Percentiles rank a stretch among this genome's conserved stretches.
These are phyloP conservation scores for Calonectria multiphialidica DNA, from an alignment of 2,329 filamentous ascomycete species.

Conservation along the genomic window DNA sequence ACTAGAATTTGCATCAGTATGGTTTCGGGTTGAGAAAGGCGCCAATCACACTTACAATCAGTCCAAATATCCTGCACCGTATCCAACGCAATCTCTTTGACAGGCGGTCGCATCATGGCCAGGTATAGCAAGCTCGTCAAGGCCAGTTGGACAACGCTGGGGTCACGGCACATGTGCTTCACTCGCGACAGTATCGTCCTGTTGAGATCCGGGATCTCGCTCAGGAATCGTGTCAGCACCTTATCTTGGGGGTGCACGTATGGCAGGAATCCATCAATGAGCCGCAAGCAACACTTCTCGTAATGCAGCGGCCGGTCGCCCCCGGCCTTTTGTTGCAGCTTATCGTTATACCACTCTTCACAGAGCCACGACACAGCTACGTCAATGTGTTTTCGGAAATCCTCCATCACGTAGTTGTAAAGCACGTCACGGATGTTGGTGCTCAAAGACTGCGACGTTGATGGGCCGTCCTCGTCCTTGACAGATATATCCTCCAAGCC, in stretches of 20 bases:
- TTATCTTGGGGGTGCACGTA: slow-evolving; percentile 95
- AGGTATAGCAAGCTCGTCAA: slow-evolving; percentile 75
- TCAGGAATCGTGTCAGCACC: slow-evolving; percentile 88
- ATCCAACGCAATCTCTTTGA: slow-evolving; percentile 72
- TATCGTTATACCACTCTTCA: slow-evolving; percentile 98
- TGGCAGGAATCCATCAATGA: slow-evolving; percentile 90
- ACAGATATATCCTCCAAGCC: slow-evolving; percentile 73
- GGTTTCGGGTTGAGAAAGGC: not conserved
- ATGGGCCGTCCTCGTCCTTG: slow-evolving; percentile 67
- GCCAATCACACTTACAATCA: slow-evolving; percentile 65
- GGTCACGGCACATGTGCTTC: slow-evolving; percentile 74
- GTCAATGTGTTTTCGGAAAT: slow-evolving; percentile 91
- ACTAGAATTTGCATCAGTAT: slow-evolving; percentile 53
- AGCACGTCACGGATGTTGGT: slow-evolving; percentile 83
- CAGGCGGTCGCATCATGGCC: slow-evolving; percentile 76
- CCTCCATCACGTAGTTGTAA: slow-evolving; percentile 88
- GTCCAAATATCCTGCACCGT: slow-evolving; percentile 76
- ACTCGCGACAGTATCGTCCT: slow-evolving; percentile 79
- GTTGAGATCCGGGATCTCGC: slow-evolving; percentile 88
- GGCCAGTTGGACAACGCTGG: slow-evolving; percentile 72
- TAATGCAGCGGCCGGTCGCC: slow-evolving; percentile 74
- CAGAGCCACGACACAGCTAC: slow-evolving; percentile 94
- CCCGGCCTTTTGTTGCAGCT: slow-evolving; percentile 56
- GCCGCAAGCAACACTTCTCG: slow-evolving; percentile 80
- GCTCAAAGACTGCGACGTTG: slow-evolving; percentile 62